Conservation (phyloP, 768 basidiomycete species). For the Psilocybe sp. region DNA sequence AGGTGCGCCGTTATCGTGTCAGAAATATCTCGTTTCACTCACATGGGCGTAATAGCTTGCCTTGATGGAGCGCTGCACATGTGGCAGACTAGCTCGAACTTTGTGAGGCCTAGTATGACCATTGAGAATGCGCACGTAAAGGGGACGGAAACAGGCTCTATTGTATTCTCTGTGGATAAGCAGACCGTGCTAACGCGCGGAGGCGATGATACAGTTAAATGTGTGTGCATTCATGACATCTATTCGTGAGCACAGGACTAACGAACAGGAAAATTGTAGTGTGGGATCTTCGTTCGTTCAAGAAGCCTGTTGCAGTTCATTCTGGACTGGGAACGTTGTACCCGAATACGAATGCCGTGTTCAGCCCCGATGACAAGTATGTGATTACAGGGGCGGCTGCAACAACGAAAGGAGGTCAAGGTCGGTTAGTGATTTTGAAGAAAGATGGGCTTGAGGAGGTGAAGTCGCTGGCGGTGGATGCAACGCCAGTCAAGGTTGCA, state of each 20-base stretch:
- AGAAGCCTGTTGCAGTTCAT: constrained; percentile 77
- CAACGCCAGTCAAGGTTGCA: constrained; percentile 82
- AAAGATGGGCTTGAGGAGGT: constrained; percentile 68
- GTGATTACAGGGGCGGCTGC: constrained; percentile 82
- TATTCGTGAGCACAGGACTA: constrained; percentile 5
- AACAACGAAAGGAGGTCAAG: constrained; percentile 61
- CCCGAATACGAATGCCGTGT: constrained; percentile 89
- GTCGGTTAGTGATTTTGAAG: constrained; percentile 70
- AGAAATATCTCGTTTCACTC: constrained; percentile 8
- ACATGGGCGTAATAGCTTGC: constrained; percentile 54
- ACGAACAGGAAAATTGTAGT: constrained; percentile 44
- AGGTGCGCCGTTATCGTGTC: constrained; percentile 43
- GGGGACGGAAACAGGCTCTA: constrained; percentile 80
- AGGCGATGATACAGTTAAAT: constrained; percentile 92
- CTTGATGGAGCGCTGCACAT: constrained; percentile 90
- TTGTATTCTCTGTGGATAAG: constrained; percentile 89
- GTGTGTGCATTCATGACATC: constrained; percentile 48
- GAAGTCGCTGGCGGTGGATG: constrained; percentile 65
- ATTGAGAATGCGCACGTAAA: constrained; percentile 87
- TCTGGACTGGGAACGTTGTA: constrained; percentile 73
- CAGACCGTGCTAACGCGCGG: constrained; percentile 84
- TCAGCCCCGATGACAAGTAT: constrained; percentile 91
- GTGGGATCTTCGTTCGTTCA: constrained; percentile 92
- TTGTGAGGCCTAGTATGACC: constrained; percentile 84
- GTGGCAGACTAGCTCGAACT: constrained; percentile 92